Conservation (phyloP, 495 filamentous ascomycete species). For the Jackrogersella minutella region DNA sequence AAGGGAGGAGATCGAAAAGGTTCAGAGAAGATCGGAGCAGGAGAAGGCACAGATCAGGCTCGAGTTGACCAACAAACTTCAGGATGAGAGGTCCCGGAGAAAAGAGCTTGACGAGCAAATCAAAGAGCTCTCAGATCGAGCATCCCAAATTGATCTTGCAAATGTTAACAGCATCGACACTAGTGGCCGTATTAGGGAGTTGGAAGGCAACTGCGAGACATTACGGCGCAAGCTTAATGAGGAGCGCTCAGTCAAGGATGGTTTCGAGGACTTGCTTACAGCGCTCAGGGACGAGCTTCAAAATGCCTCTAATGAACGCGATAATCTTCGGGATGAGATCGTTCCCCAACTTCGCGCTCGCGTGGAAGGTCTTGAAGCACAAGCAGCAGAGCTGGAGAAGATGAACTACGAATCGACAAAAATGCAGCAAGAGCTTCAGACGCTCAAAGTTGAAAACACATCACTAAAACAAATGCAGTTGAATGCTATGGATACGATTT, state of each 20-base stretch:
- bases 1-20: constrained; percentile 82
- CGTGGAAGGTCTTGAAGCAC: constrained; percentile 78
- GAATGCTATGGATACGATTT: constrained; percentile 40
- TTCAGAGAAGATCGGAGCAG: constrained; percentile 85
- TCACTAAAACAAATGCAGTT: constrained; percentile 43
- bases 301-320: constrained; percentile 83
- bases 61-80: constrained; percentile 80
- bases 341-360: constrained; percentile 75
- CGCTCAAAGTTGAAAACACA: constrained; percentile 72
- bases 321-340: constrained; percentile 88
- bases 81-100: constrained; percentile 80
- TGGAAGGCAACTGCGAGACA: constrained; percentile 82
- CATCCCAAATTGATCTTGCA: constrained; percentile 63
- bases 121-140: constrained; percentile 77
- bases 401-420: constrained; percentile 77
- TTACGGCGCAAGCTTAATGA: constrained; percentile 80
- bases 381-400: constrained; percentile 70
- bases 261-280: constrained; percentile 88
- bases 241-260: constrained; percentile 88
- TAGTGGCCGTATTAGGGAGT: constrained; percentile 69
- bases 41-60: constrained; percentile 88
- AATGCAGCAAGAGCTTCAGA: constrained; percentile 81
- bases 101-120: constrained; percentile 82
- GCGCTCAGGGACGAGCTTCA: constrained; percentile 85
- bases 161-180: constrained; percentile 57